phyloP scores from a whole-genome alignment of 1,284 basidiomycete genomes.

The Apiotrichum domesticum region DNA sequence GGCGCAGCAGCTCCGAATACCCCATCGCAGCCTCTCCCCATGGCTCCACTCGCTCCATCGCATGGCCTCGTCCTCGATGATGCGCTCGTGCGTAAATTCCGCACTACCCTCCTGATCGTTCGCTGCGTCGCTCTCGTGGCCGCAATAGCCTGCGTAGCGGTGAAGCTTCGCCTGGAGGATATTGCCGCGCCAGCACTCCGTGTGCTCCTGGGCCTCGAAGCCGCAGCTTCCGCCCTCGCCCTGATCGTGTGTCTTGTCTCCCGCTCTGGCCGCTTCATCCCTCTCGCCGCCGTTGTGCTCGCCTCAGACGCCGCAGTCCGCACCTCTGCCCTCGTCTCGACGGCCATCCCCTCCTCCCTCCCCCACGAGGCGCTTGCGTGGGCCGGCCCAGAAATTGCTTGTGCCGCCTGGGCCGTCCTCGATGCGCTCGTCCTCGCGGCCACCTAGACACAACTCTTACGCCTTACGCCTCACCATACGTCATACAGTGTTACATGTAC shows the following conservation, averaged over 20 bases:
- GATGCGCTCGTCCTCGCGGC: constrained; percentile 6
- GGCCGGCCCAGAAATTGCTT: constrained; percentile 2
- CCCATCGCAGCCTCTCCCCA: not conserved
- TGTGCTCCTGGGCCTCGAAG: constrained; percentile 5
- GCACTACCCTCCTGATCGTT: constrained; percentile 1
- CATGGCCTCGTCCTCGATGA: constrained; percentile 6
- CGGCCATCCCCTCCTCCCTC: not conserved
- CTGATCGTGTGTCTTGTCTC: constrained; percentile 6
- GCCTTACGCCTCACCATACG: no score
- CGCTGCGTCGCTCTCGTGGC: constrained; percentile 3
- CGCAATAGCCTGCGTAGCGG: not conserved
- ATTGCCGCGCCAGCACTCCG: not conserved
- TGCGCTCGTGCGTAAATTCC: not conserved
- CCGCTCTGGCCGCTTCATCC: not conserved
- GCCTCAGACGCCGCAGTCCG: constrained; percentile 6
- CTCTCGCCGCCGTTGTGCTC: constrained; percentile 7
- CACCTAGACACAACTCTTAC: not conserved
- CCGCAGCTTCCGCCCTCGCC: constrained; percentile 1
- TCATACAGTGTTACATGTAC: no score
- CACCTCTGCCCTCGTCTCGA: constrained; percentile 1
- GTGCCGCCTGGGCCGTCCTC: constrained; percentile 7
- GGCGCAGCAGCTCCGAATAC: not conserved
- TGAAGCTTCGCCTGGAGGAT: not conserved
- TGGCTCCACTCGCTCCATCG: not conserved
- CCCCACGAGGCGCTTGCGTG: not conserved